Evolutionary conservation across 2,329 filamentous ascomycete genomes (phyloP).

Genomic region (Pezicula rhizophila): DNA sequence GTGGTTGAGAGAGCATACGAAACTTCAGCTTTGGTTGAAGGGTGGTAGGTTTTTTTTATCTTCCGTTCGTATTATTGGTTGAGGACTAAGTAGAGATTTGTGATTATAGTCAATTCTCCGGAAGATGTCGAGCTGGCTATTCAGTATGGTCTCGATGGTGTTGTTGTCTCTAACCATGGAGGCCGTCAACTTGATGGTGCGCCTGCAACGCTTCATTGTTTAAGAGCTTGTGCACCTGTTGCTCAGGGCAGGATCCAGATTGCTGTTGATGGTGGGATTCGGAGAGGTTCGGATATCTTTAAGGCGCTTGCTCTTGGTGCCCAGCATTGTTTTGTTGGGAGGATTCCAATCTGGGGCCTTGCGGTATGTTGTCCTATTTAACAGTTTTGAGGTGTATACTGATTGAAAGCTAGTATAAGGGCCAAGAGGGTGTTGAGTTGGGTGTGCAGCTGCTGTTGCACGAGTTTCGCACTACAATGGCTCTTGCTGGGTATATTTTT

Average conservation of each 20-base stretch:
- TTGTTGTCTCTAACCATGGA: slow-evolving; percentile 53
- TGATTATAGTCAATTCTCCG: slow-evolving; percentile 37
- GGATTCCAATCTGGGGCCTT: slow-evolving; percentile 49
- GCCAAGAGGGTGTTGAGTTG: slow-evolving; percentile 53
- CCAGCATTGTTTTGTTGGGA: slow-evolving; percentile 46
- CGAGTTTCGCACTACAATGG: slow-evolving; percentile 2
- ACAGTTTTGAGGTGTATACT: neutral
- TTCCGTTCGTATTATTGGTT: no score
- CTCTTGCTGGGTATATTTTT: neutral
- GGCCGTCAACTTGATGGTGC: slow-evolving; percentile 49
- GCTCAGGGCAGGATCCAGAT: slow-evolving; percentile 53
- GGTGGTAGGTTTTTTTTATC: slow-evolving; percentile 16
- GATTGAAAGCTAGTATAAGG: slow-evolving; percentile 37
- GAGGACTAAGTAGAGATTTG: no score
- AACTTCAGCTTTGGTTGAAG: slow-evolving; percentile 39
- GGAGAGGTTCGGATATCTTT: slow-evolving; percentile 50
- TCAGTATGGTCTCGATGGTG: slow-evolving; percentile 36
- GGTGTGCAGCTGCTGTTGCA: slow-evolving; percentile 37
- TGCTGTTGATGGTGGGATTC: slow-evolving; percentile 51
- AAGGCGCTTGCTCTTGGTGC: slow-evolving; percentile 48
- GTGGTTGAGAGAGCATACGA: slow-evolving; percentile 41
- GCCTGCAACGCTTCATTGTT: slow-evolving; percentile 44
- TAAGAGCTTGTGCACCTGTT: slow-evolving; percentile 46
- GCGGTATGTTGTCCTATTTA: neutral
- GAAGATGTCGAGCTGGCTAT: slow-evolving; percentile 40